Conservation (phyloP, 257 asterid genomes). For the Mitragyna speciosa region DNA sequence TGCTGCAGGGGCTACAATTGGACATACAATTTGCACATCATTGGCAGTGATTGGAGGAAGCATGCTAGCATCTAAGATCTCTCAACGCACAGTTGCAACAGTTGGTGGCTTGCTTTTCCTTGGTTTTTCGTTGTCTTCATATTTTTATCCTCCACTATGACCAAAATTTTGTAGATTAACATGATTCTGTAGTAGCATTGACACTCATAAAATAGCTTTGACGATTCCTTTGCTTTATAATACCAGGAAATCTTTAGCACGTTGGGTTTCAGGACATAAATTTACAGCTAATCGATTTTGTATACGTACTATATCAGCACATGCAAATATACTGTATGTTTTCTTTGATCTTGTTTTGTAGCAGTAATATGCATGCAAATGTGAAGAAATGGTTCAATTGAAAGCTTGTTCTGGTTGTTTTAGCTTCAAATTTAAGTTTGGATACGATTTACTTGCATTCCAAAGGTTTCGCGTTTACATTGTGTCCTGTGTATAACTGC, state of each 20-base stretch:
- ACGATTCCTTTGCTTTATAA: background rate
- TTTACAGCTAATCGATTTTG: background rate
- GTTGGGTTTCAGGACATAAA: background rate
- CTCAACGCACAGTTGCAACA: constrained; percentile 91
- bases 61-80: constrained; percentile 92
- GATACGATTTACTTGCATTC: too few relatives aligned
- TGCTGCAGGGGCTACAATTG: constrained; percentile 76
- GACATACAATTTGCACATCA: constrained; percentile 89
- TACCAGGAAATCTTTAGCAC: background rate
- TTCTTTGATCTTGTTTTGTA: background rate
- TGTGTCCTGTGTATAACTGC: background rate
- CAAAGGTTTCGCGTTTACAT: background rate
- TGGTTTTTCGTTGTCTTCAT: constrained; percentile 82
- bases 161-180: constrained; percentile 36
- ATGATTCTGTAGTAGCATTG: constrained; percentile 14
- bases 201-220: background rate
- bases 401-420: background rate
- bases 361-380: background rate
- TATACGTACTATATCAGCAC: constrained; percentile 9
- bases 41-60: constrained; percentile 96
- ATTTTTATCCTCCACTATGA: constrained; percentile 84
- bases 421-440: background rate
- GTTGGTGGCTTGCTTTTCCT: constrained; percentile 91
- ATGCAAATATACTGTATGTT: background rate
- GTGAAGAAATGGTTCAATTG: background rate